Evolutionary conservation across 345 rosid genomes (phyloP).

Genomic region (Camelina sativa): DNA sequence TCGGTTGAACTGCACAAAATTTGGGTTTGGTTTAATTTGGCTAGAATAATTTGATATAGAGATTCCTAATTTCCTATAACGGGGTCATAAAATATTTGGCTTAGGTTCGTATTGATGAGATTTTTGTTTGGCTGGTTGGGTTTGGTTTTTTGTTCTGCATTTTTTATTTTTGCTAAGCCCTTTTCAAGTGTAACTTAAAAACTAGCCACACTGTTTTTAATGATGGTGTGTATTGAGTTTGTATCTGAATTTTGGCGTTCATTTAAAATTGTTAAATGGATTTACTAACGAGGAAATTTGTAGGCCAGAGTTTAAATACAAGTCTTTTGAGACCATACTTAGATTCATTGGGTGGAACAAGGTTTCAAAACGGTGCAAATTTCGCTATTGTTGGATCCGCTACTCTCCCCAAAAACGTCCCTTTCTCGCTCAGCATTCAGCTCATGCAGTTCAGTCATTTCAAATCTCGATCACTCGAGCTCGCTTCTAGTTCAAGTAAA

Average conservation of each 20-base stretch:
- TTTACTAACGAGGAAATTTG: constrained; percentile 22
- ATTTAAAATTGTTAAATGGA: neutral
- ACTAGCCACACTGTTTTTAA: neutral
- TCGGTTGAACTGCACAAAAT: neutral
- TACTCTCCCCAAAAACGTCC: constrained; percentile 70
- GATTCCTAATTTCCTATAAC: too few relatives aligned
- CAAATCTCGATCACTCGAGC: constrained; percentile 65
- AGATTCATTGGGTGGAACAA: constrained; percentile 64
- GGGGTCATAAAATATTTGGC: too few relatives aligned
- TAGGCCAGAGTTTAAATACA: constrained; percentile 82
- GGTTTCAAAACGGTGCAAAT: constrained; percentile 73
- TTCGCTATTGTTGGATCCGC: constrained; percentile 81
- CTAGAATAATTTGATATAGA: neutral
- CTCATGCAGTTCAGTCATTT: constrained; percentile 77
- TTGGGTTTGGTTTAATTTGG: too few relatives aligned
- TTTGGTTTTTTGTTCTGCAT: too few relatives aligned
- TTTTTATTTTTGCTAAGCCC: too few relatives aligned
- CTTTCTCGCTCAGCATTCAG: constrained; percentile 74
- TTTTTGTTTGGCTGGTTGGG: too few relatives aligned
- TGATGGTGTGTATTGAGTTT: neutral
- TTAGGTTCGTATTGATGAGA: too few relatives aligned
- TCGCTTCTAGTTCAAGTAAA: constrained; percentile 48
- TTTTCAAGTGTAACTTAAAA: neutral
- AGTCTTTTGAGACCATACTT: constrained; percentile 66
- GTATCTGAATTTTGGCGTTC: too few relatives aligned